phyloP scores from a whole-genome alignment of 768 basidiomycete species.

The Tricholoma matsutake region DNA sequence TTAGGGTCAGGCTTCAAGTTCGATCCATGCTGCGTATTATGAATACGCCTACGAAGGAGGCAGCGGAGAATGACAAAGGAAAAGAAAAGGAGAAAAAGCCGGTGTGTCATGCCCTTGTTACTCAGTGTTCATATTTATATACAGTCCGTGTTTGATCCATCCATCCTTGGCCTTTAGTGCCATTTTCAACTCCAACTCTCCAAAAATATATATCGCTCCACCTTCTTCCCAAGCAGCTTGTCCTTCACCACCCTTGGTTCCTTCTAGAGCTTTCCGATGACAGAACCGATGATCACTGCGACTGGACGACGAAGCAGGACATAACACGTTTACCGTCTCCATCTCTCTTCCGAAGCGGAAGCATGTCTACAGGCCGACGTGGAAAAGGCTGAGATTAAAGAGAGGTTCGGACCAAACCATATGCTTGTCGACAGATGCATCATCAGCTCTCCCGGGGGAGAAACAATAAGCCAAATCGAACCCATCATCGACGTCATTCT shows the following conservation, averaged over 20 bases:
- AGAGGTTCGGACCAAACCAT: neutral
- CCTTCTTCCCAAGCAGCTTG: conserved; percentile 34
- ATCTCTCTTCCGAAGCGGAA: conserved; percentile 4
- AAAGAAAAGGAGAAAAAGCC: conserved; percentile 1
- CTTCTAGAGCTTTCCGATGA: conserved; percentile 18
- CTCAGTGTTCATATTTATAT: conserved; percentile 9
- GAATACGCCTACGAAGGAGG: neutral
- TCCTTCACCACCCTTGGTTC: conserved; percentile 43
- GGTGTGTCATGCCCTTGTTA: neutral
- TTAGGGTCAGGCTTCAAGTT: conserved; percentile 1
- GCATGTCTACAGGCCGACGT: conserved; percentile 9
- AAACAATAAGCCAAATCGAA: conserved; percentile 11
- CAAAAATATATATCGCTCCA: conserved; percentile 24
- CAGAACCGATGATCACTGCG: neutral
- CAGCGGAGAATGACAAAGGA: conserved; percentile 1
- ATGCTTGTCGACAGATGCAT: conserved; percentile 8
- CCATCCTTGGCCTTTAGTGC: conserved; percentile 39
- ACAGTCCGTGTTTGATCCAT: conserved; percentile 26
- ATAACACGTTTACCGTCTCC: conserved; percentile 29
- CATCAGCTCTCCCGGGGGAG: conserved; percentile 5
- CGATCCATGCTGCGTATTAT: neutral
- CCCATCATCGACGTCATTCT: conserved; percentile 27
- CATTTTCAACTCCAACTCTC: conserved; percentile 29
- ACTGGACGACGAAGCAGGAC: conserved; percentile 17
- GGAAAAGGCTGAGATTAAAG: neutral